Evolutionary conservation across 805 yeast species (phyloP).

Genomic region (Cephaloascus albidus): DNA sequence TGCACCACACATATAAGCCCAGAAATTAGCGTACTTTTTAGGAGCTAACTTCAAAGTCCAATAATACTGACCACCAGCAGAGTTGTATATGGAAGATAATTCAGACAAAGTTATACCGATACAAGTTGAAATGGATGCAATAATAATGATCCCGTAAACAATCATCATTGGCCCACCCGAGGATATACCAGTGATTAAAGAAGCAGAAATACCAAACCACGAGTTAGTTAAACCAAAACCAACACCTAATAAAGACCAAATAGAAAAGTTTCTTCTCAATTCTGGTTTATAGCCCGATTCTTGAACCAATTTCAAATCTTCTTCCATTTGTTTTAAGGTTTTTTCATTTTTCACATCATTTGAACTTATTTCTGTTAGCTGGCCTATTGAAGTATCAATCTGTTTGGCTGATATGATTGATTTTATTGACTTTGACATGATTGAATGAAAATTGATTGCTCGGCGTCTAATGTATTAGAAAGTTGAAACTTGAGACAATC

Average conservation of each 20-base stretch:
- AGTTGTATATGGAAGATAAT: constrained; percentile 41
- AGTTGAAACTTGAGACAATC: no score
- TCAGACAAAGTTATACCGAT: constrained; percentile 46
- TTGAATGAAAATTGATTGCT: no score
- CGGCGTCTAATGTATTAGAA: no score
- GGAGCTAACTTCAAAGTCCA: constrained; percentile 53
- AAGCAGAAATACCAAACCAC: constrained; percentile 53
- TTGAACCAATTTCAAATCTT: constrained; percentile 10
- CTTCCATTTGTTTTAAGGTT: constrained; percentile 13
- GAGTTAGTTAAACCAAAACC: constrained; percentile 55
- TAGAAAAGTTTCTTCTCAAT: constrained; percentile 27
- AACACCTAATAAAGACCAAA: constrained; percentile 42
- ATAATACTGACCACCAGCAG: constrained; percentile 51
- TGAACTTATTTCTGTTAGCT: no score
- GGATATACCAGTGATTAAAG: constrained; percentile 42
- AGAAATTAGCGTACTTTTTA: constrained; percentile 32
- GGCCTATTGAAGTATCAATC: no score
- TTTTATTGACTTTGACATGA: no score
- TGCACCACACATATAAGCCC: constrained; percentile 53
- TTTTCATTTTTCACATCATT: no score
- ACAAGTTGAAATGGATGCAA: constrained; percentile 35
- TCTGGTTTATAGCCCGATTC: constrained; percentile 16
- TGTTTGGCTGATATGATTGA: no score
- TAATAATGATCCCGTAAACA: constrained; percentile 46
- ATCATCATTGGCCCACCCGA: constrained; percentile 53